A percentile compares a stretch with the other conserved stretches of the same genome.
Evolutionary conservation across 495 filamentous ascomycete species (phyloP).

Genomic region (Annulohypoxylon moriforme): DNA sequence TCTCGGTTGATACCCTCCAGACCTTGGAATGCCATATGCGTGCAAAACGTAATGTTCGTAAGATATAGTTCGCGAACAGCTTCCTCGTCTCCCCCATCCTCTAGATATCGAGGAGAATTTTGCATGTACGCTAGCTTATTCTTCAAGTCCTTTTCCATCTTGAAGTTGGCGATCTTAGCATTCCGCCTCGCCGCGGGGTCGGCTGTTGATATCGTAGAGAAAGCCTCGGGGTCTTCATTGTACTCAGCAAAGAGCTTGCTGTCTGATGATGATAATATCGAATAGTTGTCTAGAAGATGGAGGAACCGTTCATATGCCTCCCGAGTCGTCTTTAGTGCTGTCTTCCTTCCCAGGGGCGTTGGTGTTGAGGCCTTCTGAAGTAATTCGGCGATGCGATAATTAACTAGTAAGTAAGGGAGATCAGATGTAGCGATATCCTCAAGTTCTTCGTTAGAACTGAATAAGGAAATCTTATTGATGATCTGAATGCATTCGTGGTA

Average conservation of each 20-base stretch:
- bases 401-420: conserved; percentile 71
- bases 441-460: conserved; percentile 88
- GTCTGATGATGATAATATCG: conserved; percentile 73
- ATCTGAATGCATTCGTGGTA: conserved; percentile 80
- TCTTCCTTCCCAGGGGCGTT: conserved; percentile 69
- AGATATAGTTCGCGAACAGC: conserved; percentile 81
- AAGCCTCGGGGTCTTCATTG: conserved; percentile 70
- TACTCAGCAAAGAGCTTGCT: conserved; percentile 78
- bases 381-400: conserved; percentile 51
- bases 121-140: conserved; percentile 73
- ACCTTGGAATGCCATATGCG: conserved; percentile 84
- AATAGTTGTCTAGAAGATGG: conserved; percentile 79
- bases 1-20: conserved; percentile 88
- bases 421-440: conserved; percentile 90
- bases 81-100: conserved; percentile 73
- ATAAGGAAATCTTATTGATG: conserved; percentile 76
- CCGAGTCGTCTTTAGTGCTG: conserved; percentile 69
- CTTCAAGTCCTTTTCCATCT: conserved; percentile 87
- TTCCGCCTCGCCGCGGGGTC: conserved; percentile 81
- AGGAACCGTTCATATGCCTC: conserved; percentile 81
- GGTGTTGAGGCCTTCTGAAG: conserved; percentile 60
- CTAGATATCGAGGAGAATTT: conserved; percentile 55
- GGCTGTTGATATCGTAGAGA: conserved; percentile 72
- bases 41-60: conserved; percentile 74
- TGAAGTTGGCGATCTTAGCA: conserved; percentile 87